A percentile compares a stretch with the other conserved stretches of the same genome.
Evolutionary conservation across 495 filamentous ascomycete species (phyloP).

Genomic region (Apodospora peruviana): DNA sequence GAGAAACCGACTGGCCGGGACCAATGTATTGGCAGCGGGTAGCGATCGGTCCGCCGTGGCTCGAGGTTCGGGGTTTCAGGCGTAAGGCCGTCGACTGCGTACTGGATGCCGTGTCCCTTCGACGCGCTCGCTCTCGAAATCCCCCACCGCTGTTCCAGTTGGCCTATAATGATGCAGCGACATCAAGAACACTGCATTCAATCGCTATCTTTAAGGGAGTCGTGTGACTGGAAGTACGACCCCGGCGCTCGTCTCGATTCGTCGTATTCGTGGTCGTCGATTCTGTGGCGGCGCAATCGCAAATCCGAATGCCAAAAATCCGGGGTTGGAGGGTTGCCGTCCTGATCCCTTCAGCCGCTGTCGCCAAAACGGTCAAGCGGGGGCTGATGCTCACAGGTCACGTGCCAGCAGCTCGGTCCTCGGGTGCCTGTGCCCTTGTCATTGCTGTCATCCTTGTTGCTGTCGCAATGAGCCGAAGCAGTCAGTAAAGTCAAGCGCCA

Average conservation of each 20-base stretch:
- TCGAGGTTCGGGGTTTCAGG: too few relatives aligned
- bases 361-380: constrained; percentile 3
- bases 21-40: too few relatives aligned
- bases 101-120: background rate
- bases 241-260: background rate
- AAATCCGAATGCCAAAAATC: constrained; percentile 2
- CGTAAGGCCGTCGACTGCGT: background rate
- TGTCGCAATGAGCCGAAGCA: too few relatives aligned
- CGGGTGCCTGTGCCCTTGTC: too few relatives aligned
- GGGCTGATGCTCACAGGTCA: constrained; percentile 11
- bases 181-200: constrained; percentile 14
- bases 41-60: too few relatives aligned
- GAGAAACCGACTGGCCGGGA: too few relatives aligned
- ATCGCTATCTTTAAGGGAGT: background rate
- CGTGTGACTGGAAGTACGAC: too few relatives aligned
- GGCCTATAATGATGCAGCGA: constrained; percentile 2
- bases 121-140: constrained; percentile 12
- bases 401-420: constrained; percentile 4
- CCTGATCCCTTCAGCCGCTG: constrained; percentile 5
- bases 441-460: background rate
- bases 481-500: background rate
- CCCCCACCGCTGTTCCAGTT: constrained; percentile 18
- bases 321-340: constrained; percentile 5
- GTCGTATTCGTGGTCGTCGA: background rate
- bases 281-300: background rate